phyloP scores from a whole-genome alignment of 2,329 filamentous ascomycete genomes.

The Torrubiella hemipterigena region DNA sequence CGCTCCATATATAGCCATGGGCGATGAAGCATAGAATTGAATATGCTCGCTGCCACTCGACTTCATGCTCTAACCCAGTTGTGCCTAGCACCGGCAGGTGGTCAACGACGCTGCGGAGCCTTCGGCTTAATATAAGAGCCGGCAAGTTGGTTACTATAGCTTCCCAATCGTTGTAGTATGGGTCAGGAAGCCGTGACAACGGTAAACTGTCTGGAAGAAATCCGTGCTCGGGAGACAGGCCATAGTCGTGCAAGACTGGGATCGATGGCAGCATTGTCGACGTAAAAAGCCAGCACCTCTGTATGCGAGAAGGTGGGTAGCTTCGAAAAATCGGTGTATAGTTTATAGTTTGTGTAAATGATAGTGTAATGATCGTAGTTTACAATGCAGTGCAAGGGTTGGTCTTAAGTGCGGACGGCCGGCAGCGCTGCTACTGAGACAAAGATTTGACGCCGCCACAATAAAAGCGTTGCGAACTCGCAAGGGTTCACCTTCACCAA shows the following conservation, averaged over 20 bases:
- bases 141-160: conserved; percentile 76
- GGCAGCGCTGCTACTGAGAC: no score
- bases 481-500: no score
- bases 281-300: no score
- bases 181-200: conserved; percentile 67
- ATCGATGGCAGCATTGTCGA: conserved; percentile 44
- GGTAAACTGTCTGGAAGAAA: conserved; percentile 80
- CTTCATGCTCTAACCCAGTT: conserved; percentile 64
- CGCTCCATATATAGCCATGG: conserved; percentile 94
- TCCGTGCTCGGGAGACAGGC: conserved; percentile 65
- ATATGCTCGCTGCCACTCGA: conserved; percentile 92
- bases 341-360: no score
- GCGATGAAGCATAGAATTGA: conserved; percentile 81
- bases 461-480: no score
- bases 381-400: no score
- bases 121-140: conserved; percentile 71
- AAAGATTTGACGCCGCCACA: no score
- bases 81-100: conserved; percentile 75
- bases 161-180: conserved; percentile 95
- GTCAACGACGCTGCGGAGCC: conserved; percentile 70
- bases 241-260: conserved; percentile 62
- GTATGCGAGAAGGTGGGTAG: no score
- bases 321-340: no score
- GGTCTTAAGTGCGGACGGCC: no score
- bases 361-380: no score